Evolutionary conservation across 73 alveolate species (phyloP).

Genomic region (Paramecium sexaurelia): DNA sequence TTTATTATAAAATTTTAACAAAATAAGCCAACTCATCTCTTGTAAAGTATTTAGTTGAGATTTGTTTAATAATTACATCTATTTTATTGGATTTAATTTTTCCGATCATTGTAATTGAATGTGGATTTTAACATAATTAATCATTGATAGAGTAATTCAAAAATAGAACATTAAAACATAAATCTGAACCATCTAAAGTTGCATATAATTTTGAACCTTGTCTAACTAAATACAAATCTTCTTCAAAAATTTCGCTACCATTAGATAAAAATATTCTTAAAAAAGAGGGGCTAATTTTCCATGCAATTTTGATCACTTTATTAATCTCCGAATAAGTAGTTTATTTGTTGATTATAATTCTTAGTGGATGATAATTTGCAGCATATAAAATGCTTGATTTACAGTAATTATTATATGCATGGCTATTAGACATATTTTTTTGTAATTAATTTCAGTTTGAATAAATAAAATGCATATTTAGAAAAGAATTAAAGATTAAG

Average conservation of each 20-base stretch:
- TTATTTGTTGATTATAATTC: neutral
- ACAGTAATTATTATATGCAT: neutral
- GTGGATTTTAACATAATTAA: neutral
- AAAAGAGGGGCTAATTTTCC: slow-evolving; percentile 10
- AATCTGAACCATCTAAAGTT: neutral
- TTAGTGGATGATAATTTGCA: neutral
- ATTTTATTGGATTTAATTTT: neutral
- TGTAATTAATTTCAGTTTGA: neutral
- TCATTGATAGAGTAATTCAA: neutral
- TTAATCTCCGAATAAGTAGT: neutral
- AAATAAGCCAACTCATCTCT: neutral
- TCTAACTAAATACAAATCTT: neutral
- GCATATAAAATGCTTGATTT: neutral
- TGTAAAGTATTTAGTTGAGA: neutral
- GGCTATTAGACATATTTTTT: neutral
- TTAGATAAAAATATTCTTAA: neutral
- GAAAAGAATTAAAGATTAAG: neutral
- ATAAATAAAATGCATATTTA: neutral
- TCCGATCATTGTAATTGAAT: neutral
- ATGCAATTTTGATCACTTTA: neutral
- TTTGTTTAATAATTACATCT: neutral
- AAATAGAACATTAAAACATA: neutral
- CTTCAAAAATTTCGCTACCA: slow-evolving; percentile 15
- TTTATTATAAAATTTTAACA: neutral
- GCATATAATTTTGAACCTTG: slow-evolving; percentile 19